Base-by-base conservation (phyloP, 352 stramenopile genomes). In the Globisporangium spinosum region DNA sequence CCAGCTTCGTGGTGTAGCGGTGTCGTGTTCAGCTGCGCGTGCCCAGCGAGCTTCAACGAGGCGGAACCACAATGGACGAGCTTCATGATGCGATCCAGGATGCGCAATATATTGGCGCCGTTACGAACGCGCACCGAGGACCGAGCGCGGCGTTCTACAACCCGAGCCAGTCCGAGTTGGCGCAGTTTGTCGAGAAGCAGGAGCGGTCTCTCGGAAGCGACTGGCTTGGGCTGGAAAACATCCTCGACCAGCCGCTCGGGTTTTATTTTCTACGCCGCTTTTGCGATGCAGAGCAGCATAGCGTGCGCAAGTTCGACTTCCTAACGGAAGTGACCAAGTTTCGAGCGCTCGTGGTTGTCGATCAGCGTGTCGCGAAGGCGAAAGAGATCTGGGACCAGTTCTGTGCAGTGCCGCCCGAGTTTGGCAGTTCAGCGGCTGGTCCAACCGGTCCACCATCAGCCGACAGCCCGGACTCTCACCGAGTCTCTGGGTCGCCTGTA, bases 1-100 rank as follows among this genome's bases (percentile, higher is more conserved):
- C 40, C 2, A n/a, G 40, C 13, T 49, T 49, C 40, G 40, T 49
- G 40, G 40, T 20, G n/a, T 47, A 47, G 13, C 38, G 38, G 38
- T 47, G 38, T n/a, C 13, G 38, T 20, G 38, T 49, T 12, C 1
- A 45, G 38, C 12, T 47, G 40, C 40, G 40, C 38, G 38, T 45
- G 38, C 7, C 40, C 15, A 55, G 25, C 2, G 35, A 64, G 10
- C 49, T 55, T 20, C 8, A 12, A 32, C 32, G 12, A 32, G 27
- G 35, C 35, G 13, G 3, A 27, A 40, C 35, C 25, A 77, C 67
- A 8, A 96, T 97, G 89, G 86, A 97, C 66, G 89, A 93, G 70
- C 79, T 97, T 29, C 87, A 96, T 62, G 89, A 97, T 77, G 88
- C 89, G 53, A 93, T 97, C 57, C 87, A 96, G 67, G 89, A 97